Base-by-base conservation (phyloP, 2,329 filamentous ascomycete genomes). In the Zalaria obscura region DNA sequence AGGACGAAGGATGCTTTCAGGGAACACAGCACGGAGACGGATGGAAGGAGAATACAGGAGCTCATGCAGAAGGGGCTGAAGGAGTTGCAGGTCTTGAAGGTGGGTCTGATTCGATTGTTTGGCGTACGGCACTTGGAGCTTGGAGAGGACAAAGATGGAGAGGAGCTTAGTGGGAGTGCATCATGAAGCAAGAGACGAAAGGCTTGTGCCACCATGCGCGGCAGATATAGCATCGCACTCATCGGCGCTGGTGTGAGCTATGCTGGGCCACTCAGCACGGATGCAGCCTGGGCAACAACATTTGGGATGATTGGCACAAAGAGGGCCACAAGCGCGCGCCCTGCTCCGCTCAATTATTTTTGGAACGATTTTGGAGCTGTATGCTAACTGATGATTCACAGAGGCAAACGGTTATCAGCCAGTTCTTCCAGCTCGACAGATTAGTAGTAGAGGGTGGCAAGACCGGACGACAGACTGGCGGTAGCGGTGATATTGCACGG, bases 321-420 rank as follows among this genome's bases (percentile, higher is more conserved):
- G 18, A 18, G 18, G 18, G 18, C 18, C 18, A 18, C 18, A 18
- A 18, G 18, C 18, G 18, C 18, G 18, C 18, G 18, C 18, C 18
- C 18, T 18, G 18, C 18, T 18, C 18, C 18, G 18, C 18, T 18
- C 18, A 18, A 18, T 18, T 2, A 18, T 18, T 18, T 18, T 18
- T 18, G 18, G 18, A 18, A 18, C 18, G 18, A 18, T 18, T 18
- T 18, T 18, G 18, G 18, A 18, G 18, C 18, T 18, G 18, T 18
- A 18, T 18, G 18, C 18, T 18, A 18, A 18, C 27, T 35, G 28
- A 33, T 36, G 26, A 18, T 6, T 11, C 7, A 53, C 67, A 96
- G 91, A 80, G 91, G 59, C 91, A 96, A 81, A 93, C 89, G 7
- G 74, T 91, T 39, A 77, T 98, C 56, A 93, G 87, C 59, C 84